Evolutionary conservation across 2,329 filamentous ascomycete genomes (phyloP), one percentile per base, ranked within the genome.

Genomic region (Exophiala xenobiotica): DNA sequence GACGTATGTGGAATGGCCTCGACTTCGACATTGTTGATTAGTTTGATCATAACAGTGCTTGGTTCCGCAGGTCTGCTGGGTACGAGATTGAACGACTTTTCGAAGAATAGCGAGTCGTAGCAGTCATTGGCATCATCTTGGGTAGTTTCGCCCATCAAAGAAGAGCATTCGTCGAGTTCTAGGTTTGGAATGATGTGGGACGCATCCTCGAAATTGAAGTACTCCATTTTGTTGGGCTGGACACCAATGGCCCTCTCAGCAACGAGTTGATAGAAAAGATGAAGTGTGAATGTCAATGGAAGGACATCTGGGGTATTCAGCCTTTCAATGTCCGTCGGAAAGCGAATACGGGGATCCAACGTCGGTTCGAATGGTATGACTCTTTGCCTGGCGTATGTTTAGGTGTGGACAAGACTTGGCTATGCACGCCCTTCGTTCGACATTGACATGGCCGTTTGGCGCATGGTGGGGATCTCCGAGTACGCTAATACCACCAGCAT

Each of bases 121-220:
- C 65, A 67, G 29, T 64, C 68, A 16, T 58, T 62, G 24, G 66
- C 65, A 47, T 74, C 71, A 7, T 61, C 55, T 42, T 73, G 69
- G 39, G 69, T 68, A 18, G 69, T 55, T 43, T 72, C 69, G 43
- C 66, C 63, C 26, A 62, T 61, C 54, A 70, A 60, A 5, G 69
- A 74, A 46, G 66, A 68, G 46, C 68, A 60, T 56, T 74, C 71
- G 47, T 72, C 68, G 19, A 70, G 67, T 41, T 63, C 58, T 22
- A 63, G 65, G 22, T 59, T 58, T 23, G 67, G 63, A 22, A 68
- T 67, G 46, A 64, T 65, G 46, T 66, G 66, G 16, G 72, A 71
- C 26, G 73, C 73, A 50, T 71, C 68, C 53, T 75, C 71, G 53
- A 75, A 75, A 54, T 75, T 67, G 56, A 75, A 75, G 62, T 73